Evolutionary conservation across 2,329 filamentous ascomycete species (phyloP).

Genomic region (Paracoccidioides brasiliensis): DNA sequence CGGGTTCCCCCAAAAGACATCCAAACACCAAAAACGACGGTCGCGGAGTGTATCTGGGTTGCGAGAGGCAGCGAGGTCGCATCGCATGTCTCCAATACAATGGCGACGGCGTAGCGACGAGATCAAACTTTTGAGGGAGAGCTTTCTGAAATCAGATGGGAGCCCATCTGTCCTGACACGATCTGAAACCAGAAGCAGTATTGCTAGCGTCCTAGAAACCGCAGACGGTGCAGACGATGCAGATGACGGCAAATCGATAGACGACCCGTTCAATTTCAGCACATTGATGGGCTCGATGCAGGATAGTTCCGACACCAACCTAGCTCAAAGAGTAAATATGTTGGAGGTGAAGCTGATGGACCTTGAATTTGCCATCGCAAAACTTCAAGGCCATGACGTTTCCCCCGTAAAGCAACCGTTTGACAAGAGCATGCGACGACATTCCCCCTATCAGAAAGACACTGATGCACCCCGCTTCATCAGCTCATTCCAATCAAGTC

Average conservation of each 20-base stretch:
- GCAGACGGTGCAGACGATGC: slow-evolving; percentile 2
- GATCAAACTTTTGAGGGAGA: slow-evolving; percentile 25
- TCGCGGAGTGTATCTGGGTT: slow-evolving; percentile 34
- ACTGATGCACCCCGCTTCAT: slow-evolving; percentile 3
- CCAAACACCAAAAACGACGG: slow-evolving; percentile 24
- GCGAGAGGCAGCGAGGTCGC: slow-evolving; percentile 21
- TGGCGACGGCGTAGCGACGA: slow-evolving; percentile 32
- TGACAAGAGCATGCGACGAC: not conserved
- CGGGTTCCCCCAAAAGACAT: not conserved
- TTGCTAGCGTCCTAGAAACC: slow-evolving; percentile 1
- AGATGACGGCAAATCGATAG: not conserved
- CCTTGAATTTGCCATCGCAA: slow-evolving; percentile 37
- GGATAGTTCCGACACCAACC: slow-evolving; percentile 25
- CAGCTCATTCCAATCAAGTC: slow-evolving; percentile 6
- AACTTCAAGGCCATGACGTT: slow-evolving; percentile 28
- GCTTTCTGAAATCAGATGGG: slow-evolving; percentile 18
- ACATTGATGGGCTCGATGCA: slow-evolving; percentile 29
- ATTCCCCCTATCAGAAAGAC: not conserved
- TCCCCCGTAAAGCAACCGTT: slow-evolving; percentile 8
- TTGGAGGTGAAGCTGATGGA: slow-evolving; percentile 40
- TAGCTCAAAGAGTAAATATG: slow-evolving; percentile 37
- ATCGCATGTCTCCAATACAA: slow-evolving; percentile 28
- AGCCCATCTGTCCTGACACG: slow-evolving; percentile 9
- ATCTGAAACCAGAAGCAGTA: slow-evolving; percentile 7
- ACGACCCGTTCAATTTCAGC: slow-evolving; percentile 23